These are phyloP conservation scores for Phytophthora fragariae DNA, from an alignment of 352 stramenopile genomes.

Conservation along the genomic window DNA sequence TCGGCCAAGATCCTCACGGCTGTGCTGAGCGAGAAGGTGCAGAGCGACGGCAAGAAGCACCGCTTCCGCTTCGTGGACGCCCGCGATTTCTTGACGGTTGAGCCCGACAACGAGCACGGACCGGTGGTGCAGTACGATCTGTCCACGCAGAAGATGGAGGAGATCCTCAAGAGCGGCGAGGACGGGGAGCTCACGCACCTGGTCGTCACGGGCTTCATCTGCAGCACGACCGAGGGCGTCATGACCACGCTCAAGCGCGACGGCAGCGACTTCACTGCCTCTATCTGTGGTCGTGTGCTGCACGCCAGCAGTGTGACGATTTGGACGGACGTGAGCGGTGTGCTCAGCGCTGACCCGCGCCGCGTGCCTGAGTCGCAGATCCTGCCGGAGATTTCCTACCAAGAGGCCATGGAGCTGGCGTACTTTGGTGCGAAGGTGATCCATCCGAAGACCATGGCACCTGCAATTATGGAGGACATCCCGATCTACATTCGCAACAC, in stretches of 20 bases:
- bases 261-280: conserved; percentile 97
- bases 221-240: conserved; percentile 94
- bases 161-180: conserved; percentile 52
- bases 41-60: conserved; percentile 58
- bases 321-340: conserved; percentile 98
- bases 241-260: conserved; percentile 96
- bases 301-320: conserved; percentile 93
- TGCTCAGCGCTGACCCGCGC: conserved; percentile 95
- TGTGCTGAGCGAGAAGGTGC: conserved; percentile 62
- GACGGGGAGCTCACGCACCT: conserved; percentile 72
- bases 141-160: conserved; percentile 71
- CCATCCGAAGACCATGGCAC: conserved; percentile 97
- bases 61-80: conserved; percentile 94
- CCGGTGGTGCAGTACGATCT: conserved; percentile 82
- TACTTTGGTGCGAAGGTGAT: conserved; percentile 99
- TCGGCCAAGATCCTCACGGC: conserved; percentile 92
- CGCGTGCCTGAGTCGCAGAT: conserved; percentile 93
- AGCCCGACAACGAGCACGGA: conserved; percentile 80
- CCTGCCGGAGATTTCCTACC: conserved; percentile 94
- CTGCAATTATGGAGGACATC: conserved; percentile 90
- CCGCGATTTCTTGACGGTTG: conserved; percentile 86
- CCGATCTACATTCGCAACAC: conserved; percentile 98
- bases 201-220: conserved; percentile 98
- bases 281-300: conserved; percentile 96
- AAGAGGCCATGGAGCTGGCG: conserved; percentile 98